Evolutionary conservation across 2,329 filamentous ascomycete species (phyloP).

Genomic region (Aspergillus awamori): DNA sequence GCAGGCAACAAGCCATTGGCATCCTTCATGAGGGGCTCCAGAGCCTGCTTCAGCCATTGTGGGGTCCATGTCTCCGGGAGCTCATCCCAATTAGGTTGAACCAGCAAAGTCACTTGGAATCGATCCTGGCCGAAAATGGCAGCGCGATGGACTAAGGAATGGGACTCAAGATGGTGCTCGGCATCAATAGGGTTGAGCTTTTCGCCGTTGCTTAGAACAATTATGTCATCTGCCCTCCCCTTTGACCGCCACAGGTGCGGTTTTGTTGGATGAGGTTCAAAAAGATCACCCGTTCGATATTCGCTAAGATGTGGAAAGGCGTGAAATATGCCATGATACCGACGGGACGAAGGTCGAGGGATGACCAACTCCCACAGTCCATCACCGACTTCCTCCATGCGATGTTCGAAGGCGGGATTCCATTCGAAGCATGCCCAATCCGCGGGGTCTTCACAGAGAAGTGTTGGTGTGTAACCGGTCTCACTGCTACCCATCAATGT

Average conservation of each 20-base stretch:
- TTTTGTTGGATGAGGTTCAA: conserved; percentile 25
- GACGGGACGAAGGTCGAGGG: background rate
- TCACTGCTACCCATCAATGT: conserved; percentile 8
- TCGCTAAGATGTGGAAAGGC: conserved; percentile 23
- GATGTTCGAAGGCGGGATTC: conserved; percentile 18
- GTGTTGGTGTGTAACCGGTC: conserved; percentile 10
- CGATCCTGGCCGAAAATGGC: conserved; percentile 39
- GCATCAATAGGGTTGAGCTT: conserved; percentile 48
- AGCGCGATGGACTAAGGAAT: conserved; percentile 33
- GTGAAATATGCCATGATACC: conserved; percentile 20
- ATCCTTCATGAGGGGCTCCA: conserved; percentile 33
- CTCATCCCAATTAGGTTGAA: conserved; percentile 35
- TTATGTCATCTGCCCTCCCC: conserved; percentile 46
- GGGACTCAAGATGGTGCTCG: conserved; percentile 36
- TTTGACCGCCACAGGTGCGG: conserved; percentile 22
- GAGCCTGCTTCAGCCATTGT: conserved; percentile 47
- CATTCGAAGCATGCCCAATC: conserved; percentile 32
- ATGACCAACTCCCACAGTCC: conserved; percentile 26
- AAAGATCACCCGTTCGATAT: conserved; percentile 27
- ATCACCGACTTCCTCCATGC: conserved; percentile 22
- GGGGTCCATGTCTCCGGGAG: conserved; percentile 7
- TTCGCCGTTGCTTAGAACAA: conserved; percentile 31
- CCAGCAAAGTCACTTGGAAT: conserved; percentile 38
- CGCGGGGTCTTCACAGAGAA: conserved; percentile 11
- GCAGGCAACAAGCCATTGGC: conserved; percentile 45